Base-by-base conservation (phyloP, 148 eudicot species). In the Persicaria tinctoria region DNA sequence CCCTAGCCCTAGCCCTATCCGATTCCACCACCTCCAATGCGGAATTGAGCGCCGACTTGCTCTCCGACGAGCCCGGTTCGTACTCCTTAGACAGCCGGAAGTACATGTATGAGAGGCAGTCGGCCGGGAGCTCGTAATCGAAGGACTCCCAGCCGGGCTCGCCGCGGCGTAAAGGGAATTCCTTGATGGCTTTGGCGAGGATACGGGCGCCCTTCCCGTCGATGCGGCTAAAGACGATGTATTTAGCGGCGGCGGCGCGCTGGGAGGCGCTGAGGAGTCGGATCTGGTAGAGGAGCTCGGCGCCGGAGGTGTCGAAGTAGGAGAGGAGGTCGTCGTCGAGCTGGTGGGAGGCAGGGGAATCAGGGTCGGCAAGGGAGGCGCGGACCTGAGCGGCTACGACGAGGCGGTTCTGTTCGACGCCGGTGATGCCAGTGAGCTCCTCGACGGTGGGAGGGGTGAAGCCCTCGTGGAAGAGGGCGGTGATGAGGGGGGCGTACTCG, bases 331-430 rank as follows among this genome's bases (percentile, higher is more conserved):
- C 84, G 0, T 77, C 76, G 4, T 90, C 89, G 0, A 79, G 17
- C 1, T 59, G 18, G 17, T 86, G 77, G 0, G 84, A 77, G 0
- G 46, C 70, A 2, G 70, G 48, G 8, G 70, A 44, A 0, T 75
- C 51, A 0, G 85, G 57, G 38, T 86, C 79, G 0, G 86, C 80
- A 2, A 94, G 79, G 0, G 96, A 85, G 0, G 83, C 85, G 4
- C 88, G 76, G 0, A 94, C 97, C 63, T 94, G 89, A 2, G 93
- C 82, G 0, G 89, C 98, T n/a, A 94, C 98, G 1, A 90, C 87
- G 14, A 91, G 79, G 14, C 80, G 83, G 55, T 90, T 94, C 76
- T 94, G 98, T 5, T 94, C 98, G 9, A 80, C 85, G 3, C 93
- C 90, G 8, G 96, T 49, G 32, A 94, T 86, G 0, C 97, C 96